phyloP scores from a whole-genome alignment of 2,329 filamentous ascomycete species.

The Periconia macrospinosa region DNA sequence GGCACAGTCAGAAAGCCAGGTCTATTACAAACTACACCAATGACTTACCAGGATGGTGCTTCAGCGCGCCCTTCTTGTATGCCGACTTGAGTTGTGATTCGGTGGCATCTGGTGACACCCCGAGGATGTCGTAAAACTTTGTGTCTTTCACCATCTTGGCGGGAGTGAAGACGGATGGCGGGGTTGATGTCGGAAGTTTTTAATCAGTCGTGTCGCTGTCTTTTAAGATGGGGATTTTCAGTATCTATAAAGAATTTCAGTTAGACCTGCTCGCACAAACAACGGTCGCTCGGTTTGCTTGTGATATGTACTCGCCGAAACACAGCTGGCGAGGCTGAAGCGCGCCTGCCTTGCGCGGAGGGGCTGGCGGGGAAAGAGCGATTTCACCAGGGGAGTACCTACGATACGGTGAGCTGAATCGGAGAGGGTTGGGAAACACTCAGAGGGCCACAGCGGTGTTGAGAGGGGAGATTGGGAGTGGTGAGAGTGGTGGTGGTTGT shows the following conservation, averaged over 20 bases:
- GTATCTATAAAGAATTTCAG: too few species aligned
- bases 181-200: conserved; percentile 2
- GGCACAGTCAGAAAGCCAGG: conserved; percentile 14
- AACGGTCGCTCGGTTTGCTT: too few species aligned
- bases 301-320: too few species aligned
- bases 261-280: too few species aligned
- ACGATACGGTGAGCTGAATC: neutral
- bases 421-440: neutral
- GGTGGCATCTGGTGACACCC: conserved; percentile 75
- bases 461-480: conserved; percentile 3
- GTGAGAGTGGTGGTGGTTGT: conserved; percentile 33
- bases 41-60: conserved; percentile 76
- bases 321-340: too few species aligned
- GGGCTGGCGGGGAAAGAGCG: neutral
- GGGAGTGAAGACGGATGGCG: conserved; percentile 1
- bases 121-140: conserved; percentile 76
- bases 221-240: too few species aligned
- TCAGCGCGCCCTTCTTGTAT: conserved; percentile 81
- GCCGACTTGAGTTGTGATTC: conserved; percentile 89
- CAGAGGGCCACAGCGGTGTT: neutral
- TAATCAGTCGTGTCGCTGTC: neutral
- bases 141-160: conserved; percentile 75
- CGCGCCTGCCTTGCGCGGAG: too few species aligned
- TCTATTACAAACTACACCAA: conserved; percentile 5
- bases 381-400: neutral